phyloP scores from a whole-genome alignment of 441 rosid species.

The Adansonia grandidieri region DNA sequence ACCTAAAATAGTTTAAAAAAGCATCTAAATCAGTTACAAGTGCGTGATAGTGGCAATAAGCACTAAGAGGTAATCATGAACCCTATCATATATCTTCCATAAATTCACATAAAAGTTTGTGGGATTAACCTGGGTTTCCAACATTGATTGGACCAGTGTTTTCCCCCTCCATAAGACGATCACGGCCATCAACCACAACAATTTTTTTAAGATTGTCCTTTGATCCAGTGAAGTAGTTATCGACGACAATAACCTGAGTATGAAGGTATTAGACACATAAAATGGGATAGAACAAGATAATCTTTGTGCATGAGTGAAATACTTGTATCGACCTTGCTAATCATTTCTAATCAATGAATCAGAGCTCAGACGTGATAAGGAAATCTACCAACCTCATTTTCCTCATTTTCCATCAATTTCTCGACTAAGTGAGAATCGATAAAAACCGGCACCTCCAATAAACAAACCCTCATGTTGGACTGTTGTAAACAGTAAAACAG shows the following conservation, averaged over 20 bases:
- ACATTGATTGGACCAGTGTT: constrained; percentile 91
- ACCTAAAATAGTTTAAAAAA: constrained; percentile 46
- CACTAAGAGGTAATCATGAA: background rate
- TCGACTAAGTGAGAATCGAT: constrained; percentile 95
- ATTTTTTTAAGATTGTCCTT: constrained; percentile 81
- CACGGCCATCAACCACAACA: constrained; percentile 97
- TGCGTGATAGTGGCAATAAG: background rate
- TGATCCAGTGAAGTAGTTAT: constrained; percentile 91
- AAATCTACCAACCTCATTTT: constrained; percentile 65
- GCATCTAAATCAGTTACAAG: background rate
- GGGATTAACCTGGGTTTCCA: constrained; percentile 79
- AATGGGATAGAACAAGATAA: background rate
- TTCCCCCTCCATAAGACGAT: constrained; percentile 92
- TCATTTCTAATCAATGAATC: background rate
- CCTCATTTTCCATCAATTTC: constrained; percentile 91
- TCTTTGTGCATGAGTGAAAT: background rate
- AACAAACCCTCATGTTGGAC: constrained; percentile 93
- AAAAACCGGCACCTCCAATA: constrained; percentile 97
- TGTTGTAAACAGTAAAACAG: constrained; percentile 35
- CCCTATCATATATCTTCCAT: background rate
- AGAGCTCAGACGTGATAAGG: background rate
- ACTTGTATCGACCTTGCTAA: background rate
- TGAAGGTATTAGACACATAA: no score
- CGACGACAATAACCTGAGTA: constrained; percentile 73
- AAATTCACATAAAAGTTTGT: background rate